Evolutionary conservation across 768 basidiomycete species (phyloP), one percentile per base, ranked within the genome.

Genomic region (Pilatotrama ljubarskyi): DNA sequence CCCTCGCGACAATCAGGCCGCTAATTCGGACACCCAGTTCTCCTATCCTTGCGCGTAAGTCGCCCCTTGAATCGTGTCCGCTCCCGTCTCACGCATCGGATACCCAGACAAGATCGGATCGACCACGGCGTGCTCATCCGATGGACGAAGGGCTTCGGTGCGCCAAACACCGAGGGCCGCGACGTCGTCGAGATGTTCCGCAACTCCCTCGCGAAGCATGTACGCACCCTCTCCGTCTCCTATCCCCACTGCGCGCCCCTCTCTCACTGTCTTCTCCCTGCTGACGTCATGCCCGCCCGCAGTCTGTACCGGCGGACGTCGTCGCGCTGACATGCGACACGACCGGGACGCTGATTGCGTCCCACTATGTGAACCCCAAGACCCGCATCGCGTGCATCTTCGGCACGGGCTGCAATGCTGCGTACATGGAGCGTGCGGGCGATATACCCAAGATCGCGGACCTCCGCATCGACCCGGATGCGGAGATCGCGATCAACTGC

Each of bases 71-170:
- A 35, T 38, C 9, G 32, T 5, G 11, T 2, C 13, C 13, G 10
- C 22, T 26, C 13, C 10, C 37, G 25, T 32, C 43, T 58, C 53
- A 61, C 35, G 24, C 32, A 13, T 4, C 2, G 6, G n/a, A n/a
- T 14, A 5, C 64, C 11, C 72, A 95, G 92, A n/a, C 97, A 98
- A 81, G 83, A 88, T 38, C 82, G 84, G 54, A 98, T 99, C 64
- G 94, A 98, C 73, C 93, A 98, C 62, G 96, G 94, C 22, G 83
- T 84, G 61, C 87, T 98, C 37, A 94, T 98, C 68, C 89, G 96
- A 17, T 99, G 97, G 97, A 99, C 97, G n/a, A 99, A 99, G 75
- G 97, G 97, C 64, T 98, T 98, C 68, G 94, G 94, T 32, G 91
- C 91, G 0, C 72, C 83, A 5, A 93, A 95, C 70, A 94, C 93